Percentiles rank a stretch among this genome's conserved stretches.
Evolutionary conservation across 192 early-diverging fungal genomes (phyloP).

Genomic region (Ambispora gerdemannii): DNA sequence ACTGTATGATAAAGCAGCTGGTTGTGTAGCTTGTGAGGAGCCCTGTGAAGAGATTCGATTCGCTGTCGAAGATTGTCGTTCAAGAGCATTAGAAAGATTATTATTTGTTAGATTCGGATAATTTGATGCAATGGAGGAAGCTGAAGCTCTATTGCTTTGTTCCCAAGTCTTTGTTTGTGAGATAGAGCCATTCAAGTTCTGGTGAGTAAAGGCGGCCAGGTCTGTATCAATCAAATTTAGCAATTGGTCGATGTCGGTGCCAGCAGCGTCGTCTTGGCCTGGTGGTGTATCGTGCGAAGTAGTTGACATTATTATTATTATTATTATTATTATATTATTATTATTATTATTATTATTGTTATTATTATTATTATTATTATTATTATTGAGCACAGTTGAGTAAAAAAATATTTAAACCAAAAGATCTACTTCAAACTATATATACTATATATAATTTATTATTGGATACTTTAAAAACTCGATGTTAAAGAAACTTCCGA

Average conservation of each 20-base stretch:
- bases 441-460: no score
- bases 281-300: constrained; percentile 15
- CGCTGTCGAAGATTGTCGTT: not conserved
- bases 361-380: no score
- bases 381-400: no score
- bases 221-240: constrained; percentile 17
- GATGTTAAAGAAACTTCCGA: no score
- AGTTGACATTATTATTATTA: constrained; percentile 22
- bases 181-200: not conserved
- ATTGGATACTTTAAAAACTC: no score
- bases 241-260: constrained; percentile 15
- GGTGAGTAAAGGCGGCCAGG: not conserved
- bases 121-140: not conserved
- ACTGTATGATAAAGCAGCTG: not conserved
- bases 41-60: not conserved
- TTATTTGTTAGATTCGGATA: not conserved
- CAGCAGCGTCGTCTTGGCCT: not conserved
- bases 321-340: no score
- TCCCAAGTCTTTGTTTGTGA: not conserved
- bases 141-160: not conserved
- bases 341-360: no score
- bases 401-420: no score
- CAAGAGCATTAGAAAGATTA: not conserved
- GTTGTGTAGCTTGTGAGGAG: not conserved
- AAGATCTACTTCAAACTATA: no score